Conservation (phyloP, 2,329 filamentous ascomycete genomes). For the Aspergillus spinulosporus region DNA sequence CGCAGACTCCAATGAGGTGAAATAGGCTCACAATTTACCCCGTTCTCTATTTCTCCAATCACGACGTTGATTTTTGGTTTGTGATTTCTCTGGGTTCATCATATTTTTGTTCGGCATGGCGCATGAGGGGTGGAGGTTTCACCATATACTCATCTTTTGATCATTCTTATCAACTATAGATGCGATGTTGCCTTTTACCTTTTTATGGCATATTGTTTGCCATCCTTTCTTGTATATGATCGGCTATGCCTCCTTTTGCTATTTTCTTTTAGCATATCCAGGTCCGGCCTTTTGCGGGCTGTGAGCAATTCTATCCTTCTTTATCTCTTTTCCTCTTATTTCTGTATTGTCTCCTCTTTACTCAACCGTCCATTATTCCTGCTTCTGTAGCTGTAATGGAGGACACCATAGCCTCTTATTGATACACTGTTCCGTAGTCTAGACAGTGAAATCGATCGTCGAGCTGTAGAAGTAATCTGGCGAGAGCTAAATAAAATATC, state of each 20-base stretch:
- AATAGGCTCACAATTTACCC: conserved; percentile 26
- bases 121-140: conserved; percentile 9
- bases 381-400: neutral
- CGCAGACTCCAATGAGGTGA: conserved; percentile 48
- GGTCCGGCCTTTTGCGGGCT: conserved; percentile 2
- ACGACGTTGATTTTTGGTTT: conserved; percentile 7
- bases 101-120: conserved; percentile 10
- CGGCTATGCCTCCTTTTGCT: conserved; percentile 4
- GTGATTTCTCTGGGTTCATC: neutral
- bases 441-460: no score
- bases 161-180: conserved; percentile 2
- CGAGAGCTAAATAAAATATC: no score
- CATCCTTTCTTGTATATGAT: conserved; percentile 30
- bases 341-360: neutral
- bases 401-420: neutral
- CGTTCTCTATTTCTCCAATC: conserved; percentile 13
- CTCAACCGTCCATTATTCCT: neutral
- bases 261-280: neutral
- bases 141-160: neutral
- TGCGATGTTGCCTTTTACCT: conserved; percentile 5
- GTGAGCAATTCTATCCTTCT: conserved; percentile 1
- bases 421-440: no score
- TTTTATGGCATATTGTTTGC: neutral
- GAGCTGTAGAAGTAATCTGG: no score
- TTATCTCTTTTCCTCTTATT: neutral